Conservation (phyloP, 2,329 filamentous ascomycete species). For the Talaromyces sp. region DNA sequence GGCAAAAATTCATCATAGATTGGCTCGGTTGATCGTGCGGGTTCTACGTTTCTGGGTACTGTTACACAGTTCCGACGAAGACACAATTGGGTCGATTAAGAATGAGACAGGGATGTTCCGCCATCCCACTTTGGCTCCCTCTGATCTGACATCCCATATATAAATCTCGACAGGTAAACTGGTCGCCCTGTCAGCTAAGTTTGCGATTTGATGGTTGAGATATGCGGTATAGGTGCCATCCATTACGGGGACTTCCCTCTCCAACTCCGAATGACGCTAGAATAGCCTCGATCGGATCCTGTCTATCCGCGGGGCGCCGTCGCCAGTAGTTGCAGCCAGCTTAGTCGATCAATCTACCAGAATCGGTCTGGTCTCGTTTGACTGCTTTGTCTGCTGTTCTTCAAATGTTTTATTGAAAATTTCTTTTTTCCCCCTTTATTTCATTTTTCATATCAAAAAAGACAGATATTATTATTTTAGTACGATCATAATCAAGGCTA, state of each 20-base stretch:
- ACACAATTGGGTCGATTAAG: slow-evolving; percentile 14
- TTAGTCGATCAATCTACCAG: slow-evolving; percentile 19
- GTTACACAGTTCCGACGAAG: slow-evolving; percentile 21
- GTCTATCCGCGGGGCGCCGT: slow-evolving; percentile 15
- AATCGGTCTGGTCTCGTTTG: neutral
- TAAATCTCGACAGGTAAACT: neutral
- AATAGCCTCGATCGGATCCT: slow-evolving; percentile 11
- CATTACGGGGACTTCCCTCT: neutral
- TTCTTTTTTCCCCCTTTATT: neutral
- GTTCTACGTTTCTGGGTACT: slow-evolving; percentile 9
- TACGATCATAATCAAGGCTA: slow-evolving; percentile 4
- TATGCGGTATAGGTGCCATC: no score
- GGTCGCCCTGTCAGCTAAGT: no score
- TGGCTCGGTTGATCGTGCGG: slow-evolving; percentile 7
- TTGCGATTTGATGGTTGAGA: no score
- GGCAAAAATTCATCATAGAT: slow-evolving; percentile 15
- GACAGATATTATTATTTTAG: neutral
- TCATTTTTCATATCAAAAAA: no score
- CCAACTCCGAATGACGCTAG: neutral
- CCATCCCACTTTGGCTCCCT: neutral
- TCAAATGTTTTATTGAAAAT: neutral
- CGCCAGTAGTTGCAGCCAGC: slow-evolving; percentile 14
- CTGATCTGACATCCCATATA: no score
- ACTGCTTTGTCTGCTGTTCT: no score
- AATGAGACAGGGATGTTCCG: slow-evolving; percentile 27